Percentiles rank a stretch among this genome's conserved stretches.
phyloP scores from a whole-genome alignment of 192 early-diverging fungal species.

The Coemansia aciculifera region DNA sequence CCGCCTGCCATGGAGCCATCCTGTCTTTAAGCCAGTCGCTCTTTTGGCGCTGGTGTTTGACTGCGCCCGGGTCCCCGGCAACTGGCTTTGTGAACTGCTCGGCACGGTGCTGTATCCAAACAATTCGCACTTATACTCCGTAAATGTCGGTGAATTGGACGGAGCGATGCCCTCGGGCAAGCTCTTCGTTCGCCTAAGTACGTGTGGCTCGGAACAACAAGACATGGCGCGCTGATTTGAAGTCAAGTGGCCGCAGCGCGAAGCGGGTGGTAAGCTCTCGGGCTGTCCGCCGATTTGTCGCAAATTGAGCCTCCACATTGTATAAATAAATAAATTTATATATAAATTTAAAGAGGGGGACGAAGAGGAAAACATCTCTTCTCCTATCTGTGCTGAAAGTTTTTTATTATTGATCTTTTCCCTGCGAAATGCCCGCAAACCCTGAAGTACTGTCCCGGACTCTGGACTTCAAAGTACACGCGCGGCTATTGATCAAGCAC shows the following conservation, averaged over 20 bases:
- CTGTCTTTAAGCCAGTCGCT: background rate
- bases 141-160: background rate
- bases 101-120: constrained; percentile 11
- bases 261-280: constrained; percentile 8
- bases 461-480: background rate
- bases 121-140: background rate
- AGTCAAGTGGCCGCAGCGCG: background rate
- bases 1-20: background rate
- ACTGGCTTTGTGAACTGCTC: background rate
- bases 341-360: background rate
- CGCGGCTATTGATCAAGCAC: background rate
- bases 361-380: background rate
- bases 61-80: background rate
- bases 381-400: background rate
- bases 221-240: background rate
- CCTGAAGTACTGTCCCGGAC: background rate
- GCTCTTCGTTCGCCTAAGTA: constrained; percentile 3
- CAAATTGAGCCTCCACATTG: constrained; percentile 22
- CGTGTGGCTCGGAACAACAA: background rate
- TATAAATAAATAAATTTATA: background rate
- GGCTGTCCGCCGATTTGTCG: constrained; percentile 22
- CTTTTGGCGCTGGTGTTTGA: background rate
- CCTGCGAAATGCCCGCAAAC: background rate
- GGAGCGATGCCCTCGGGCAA: background rate
- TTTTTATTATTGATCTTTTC: background rate